phyloP scores from a whole-genome alignment of 1,139 yeast genomes.

The Taiozyma sp. region DNA sequence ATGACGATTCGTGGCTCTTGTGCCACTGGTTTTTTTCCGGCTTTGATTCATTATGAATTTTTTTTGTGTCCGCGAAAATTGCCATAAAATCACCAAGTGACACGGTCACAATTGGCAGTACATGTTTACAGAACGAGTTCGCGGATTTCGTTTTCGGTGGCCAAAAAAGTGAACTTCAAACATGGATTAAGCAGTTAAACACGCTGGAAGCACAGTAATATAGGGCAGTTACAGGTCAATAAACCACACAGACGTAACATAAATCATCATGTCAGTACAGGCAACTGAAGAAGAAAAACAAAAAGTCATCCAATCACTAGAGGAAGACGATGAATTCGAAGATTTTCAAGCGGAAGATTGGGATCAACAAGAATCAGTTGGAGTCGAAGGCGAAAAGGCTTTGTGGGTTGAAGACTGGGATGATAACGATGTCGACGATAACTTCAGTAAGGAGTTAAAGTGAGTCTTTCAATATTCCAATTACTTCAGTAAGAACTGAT shows the following conservation, averaged over 20 bases:
- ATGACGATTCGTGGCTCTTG: neutral
- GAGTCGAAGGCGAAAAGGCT: slow-evolving; percentile 36
- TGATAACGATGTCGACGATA: slow-evolving; percentile 80
- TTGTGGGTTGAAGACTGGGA: slow-evolving; percentile 96
- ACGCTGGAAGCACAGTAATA: neutral
- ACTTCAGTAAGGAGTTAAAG: slow-evolving; percentile 63
- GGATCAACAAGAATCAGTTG: slow-evolving; percentile 41
- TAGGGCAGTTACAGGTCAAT: neutral
- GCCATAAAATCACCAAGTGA: neutral
- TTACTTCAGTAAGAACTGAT: neutral
- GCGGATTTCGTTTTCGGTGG: neutral
- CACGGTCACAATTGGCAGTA: neutral
- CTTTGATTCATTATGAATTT: neutral
- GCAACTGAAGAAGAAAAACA: slow-evolving; percentile 18
- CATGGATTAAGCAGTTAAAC: neutral
- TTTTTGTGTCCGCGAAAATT: neutral
- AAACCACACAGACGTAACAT: neutral
- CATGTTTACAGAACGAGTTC: neutral
- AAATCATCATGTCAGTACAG: slow-evolving; percentile 10
- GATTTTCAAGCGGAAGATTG: slow-evolving; percentile 86
- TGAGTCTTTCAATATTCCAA: slow-evolving; percentile 22
- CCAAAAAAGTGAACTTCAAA: neutral
- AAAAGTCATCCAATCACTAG: slow-evolving; percentile 45
- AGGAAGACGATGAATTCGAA: slow-evolving; percentile 90
- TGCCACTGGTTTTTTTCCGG: neutral